Evolutionary conservation across 352 stramenopile species (phyloP).

Genomic region (Globisporangium cystogenes): DNA sequence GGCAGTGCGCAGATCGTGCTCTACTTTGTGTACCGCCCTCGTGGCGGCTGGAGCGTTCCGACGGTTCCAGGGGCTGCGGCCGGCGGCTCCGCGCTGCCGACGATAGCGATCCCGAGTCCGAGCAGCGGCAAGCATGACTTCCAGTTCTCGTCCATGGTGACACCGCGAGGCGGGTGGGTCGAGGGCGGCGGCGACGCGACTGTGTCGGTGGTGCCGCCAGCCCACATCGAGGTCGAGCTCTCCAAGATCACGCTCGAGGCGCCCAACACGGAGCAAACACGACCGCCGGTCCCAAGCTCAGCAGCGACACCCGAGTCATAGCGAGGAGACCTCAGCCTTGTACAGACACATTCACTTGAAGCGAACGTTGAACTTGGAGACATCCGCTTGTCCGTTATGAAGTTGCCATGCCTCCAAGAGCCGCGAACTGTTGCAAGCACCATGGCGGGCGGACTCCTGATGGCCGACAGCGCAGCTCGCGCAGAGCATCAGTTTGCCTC

Average conservation of each 20-base stretch:
- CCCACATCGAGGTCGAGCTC: constrained; percentile 18
- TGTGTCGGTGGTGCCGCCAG: neutral
- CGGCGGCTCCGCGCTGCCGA: constrained; percentile 13
- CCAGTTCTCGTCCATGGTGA: constrained; percentile 9
- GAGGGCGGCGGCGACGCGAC: neutral
- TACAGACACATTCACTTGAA: too few relatives aligned
- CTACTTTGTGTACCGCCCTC: constrained; percentile 50
- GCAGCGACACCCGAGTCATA: neutral
- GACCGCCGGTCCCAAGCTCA: neutral
- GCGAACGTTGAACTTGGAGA: too few relatives aligned
- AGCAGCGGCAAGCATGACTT: constrained; percentile 7
- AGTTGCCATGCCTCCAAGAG: too few relatives aligned
- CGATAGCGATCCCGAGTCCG: neutral
- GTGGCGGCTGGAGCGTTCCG: neutral
- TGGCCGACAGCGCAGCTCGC: too few relatives aligned
- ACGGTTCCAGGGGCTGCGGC: neutral
- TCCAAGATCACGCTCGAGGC: constrained; percentile 28
- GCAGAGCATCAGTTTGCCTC: too few relatives aligned
- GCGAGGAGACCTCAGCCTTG: neutral
- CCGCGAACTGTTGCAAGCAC: too few relatives aligned
- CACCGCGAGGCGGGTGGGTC: constrained; percentile 1
- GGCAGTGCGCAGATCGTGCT: constrained; percentile 49
- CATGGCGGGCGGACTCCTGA: too few relatives aligned
- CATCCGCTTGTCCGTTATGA: too few relatives aligned
- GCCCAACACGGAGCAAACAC: constrained; percentile 2